Base-by-base conservation (phyloP, 305 asterid genomes). In the Fraxinus xanthoxyloides region DNA sequence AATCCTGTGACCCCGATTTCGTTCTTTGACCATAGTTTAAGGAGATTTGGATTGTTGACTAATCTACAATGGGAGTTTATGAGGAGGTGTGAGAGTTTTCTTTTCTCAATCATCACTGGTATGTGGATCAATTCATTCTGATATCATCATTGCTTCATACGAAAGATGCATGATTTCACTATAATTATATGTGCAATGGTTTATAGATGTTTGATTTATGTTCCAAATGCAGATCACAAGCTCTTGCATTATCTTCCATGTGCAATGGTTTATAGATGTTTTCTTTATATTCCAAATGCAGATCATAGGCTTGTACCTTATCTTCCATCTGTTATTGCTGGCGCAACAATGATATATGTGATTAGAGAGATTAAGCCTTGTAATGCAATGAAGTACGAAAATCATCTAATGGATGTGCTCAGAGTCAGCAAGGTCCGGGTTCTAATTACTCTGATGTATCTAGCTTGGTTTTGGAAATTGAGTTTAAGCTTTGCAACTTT, bases 1-100 rank as follows among this genome's bases (percentile, higher is more conserved):
- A 92, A 89, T 82, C 94, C 89, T 0, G 98, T 93, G 80, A 95
- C 98, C 3, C 97, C 99, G 3, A 80, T 94, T 54, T 31, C 67
- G 10, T 35, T 40, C 46, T 38, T 38, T 38, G 46, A 38, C 46
- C 13, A 8, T 38, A 38, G 46, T 38, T 38, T 38, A 38, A 38
- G 46, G 46, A 38, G 46, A 38, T 38, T 38, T 38, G 46, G 46
- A 38, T 38, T 38, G 2, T 7, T 38, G 46, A 38, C 46, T 38
- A 38, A 38, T 13, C 12, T 8, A 38, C 46, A 7, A 12, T 38
- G 46, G 46, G 8, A 38, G 1, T 38, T 38, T 38, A 38, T 38
- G 46, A 38, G 12, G 46, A 38, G 13, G 46, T 38, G 46, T 38
- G 46, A 38, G 46, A 38, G 46, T 7, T 38, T 38, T 38, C 46